Conservation (phyloP, 192 early-diverging fungal genomes). For the Gonapodya sp. region DNA sequence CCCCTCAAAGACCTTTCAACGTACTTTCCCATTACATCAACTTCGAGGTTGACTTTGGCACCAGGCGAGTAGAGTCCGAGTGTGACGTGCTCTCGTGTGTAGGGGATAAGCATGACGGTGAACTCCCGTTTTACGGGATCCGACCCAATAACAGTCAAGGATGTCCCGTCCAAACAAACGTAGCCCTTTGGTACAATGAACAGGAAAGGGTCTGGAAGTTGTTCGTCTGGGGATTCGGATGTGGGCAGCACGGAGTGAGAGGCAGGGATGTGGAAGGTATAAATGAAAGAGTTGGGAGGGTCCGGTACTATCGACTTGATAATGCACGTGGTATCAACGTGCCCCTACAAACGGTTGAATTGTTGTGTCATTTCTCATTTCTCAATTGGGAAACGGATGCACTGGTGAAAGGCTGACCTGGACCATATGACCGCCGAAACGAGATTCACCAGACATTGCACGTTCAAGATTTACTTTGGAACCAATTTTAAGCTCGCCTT, state of each 20-base stretch:
- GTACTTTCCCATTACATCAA: constrained; percentile 97
- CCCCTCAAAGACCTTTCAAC: constrained; percentile 70
- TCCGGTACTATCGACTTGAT: constrained; percentile 72
- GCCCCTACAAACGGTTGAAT: constrained; percentile 59
- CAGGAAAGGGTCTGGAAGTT: constrained; percentile 42
- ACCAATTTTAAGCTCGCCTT: constrained; percentile 64
- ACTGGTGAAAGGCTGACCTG: constrained; percentile 35
- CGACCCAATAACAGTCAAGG: constrained; percentile 86
- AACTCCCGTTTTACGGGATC: constrained; percentile 66
- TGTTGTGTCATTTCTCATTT: neutral
- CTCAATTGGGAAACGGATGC: constrained; percentile 1
- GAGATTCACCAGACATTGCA: constrained; percentile 73
- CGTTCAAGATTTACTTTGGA: constrained; percentile 87
- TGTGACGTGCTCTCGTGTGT: constrained; percentile 78
- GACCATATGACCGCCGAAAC: constrained; percentile 96
- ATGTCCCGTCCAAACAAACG: constrained; percentile 87
- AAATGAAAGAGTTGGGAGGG: constrained; percentile 71
- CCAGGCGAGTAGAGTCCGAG: constrained; percentile 65
- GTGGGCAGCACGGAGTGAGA: constrained; percentile 8
- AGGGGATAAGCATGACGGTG: constrained; percentile 89
- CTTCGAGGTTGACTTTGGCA: constrained; percentile 84
- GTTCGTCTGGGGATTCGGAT: constrained; percentile 18
- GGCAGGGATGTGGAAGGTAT: constrained; percentile 50
- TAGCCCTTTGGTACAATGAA: constrained; percentile 96
- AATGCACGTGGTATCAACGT: constrained; percentile 78